Percentiles rank a stretch among this genome's conserved stretches.
These are phyloP conservation scores for Botryotinia globosa DNA, from an alignment of 2,329 filamentous ascomycete species.

Conservation along the genomic window DNA sequence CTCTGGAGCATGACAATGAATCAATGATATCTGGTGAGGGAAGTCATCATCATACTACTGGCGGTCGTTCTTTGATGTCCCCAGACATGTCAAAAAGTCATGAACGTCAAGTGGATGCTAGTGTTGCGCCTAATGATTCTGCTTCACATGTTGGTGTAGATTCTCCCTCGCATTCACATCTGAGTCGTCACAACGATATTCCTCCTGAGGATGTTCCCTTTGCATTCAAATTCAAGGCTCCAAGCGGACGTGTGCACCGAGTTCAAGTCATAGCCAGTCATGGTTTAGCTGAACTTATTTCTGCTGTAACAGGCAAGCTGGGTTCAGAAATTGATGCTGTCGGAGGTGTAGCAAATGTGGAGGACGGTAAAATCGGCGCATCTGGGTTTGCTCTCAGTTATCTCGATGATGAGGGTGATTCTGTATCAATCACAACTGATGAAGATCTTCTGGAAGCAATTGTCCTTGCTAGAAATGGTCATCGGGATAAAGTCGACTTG, in stretches of 20 bases:
- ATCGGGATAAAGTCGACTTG: constrained; percentile 90
- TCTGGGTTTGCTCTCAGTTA: constrained; percentile 91
- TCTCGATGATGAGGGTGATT: constrained; percentile 93
- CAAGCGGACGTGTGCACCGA: constrained; percentile 88
- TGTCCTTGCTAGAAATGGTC: constrained; percentile 71
- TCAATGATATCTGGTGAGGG: constrained; percentile 93
- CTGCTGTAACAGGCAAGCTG: constrained; percentile 77
- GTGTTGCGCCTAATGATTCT: constrained; percentile 88
- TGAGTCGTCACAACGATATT: constrained; percentile 53
- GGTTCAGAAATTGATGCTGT: constrained; percentile 79
- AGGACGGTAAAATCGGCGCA: constrained; percentile 73
- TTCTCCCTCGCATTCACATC: constrained; percentile 65
- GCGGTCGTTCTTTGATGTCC: constrained; percentile 75
- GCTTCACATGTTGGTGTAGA: constrained; percentile 87
- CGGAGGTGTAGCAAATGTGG: constrained; percentile 74
- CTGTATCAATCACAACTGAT: constrained; percentile 94
- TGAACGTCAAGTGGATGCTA: constrained; percentile 68
- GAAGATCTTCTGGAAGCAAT: constrained; percentile 91
- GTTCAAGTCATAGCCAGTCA: constrained; percentile 79
- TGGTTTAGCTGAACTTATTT: constrained; percentile 76
- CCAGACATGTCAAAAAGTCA: constrained; percentile 65
- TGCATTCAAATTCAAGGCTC: constrained; percentile 98
- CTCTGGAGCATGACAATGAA: constrained; percentile 82
- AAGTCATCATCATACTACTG: constrained; percentile 65
- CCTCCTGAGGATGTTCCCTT: constrained; percentile 73